Percentiles rank a stretch among this genome's conserved stretches.
Conservation (phyloP, 202 grass and related monocot genomes). For the Zoysia matrella region DNA sequence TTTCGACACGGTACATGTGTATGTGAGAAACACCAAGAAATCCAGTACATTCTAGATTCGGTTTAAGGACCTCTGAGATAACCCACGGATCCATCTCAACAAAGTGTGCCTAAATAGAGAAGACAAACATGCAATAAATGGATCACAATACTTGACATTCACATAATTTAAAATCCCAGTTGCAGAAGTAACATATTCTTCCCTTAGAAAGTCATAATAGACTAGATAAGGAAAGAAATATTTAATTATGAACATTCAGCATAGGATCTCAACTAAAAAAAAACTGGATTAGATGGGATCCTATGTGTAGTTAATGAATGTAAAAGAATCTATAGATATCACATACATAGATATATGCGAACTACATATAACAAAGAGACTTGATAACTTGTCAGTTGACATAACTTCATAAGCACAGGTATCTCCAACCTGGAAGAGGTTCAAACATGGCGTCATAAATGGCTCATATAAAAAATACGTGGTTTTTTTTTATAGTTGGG, state of each 20-base stretch:
- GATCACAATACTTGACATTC: constrained; percentile 13
- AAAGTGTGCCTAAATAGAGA: constrained; percentile 71
- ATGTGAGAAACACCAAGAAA: constrained; percentile 84
- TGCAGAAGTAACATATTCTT: background rate
- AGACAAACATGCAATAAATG: constrained; percentile 26
- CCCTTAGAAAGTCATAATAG: background rate
- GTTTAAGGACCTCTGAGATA: constrained; percentile 76
- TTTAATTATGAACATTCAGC: background rate
- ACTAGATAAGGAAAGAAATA: constrained; percentile 20
- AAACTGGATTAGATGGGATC: background rate
- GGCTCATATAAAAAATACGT: background rate
- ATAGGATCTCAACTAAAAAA: background rate
- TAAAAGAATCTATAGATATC: background rate
- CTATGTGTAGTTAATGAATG: constrained; percentile 18
- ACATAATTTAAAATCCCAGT: constrained; percentile 7
- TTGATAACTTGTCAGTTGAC: constrained; percentile 18
- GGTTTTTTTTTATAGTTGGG: background rate
- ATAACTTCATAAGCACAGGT: background rate
- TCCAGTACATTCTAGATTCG: constrained; percentile 86
- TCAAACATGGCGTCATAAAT: background rate
- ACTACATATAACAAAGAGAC: background rate
- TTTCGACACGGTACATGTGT: constrained; percentile 84
- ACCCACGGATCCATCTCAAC: constrained; percentile 98
- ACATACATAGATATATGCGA: background rate
- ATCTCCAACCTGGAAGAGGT: background rate